These are phyloP conservation scores for Apostasia ramifera DNA, from an alignment of 106 monocot genomes.

Conservation along the genomic window DNA sequence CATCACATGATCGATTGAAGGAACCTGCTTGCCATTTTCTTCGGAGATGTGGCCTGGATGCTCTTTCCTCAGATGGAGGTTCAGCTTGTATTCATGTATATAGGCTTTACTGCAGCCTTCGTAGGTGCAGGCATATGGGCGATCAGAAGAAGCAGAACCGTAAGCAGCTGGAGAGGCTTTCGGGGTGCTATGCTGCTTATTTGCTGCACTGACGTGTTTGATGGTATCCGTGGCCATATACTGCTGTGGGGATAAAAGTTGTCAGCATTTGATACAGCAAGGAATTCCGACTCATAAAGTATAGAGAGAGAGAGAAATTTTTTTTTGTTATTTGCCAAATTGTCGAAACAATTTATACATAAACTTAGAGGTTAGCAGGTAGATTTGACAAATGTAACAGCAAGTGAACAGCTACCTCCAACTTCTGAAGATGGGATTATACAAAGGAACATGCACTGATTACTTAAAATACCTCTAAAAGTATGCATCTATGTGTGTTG, in stretches of 20 bases:
- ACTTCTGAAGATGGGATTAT: too few relatives aligned
- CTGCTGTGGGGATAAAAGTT: slow-evolving; percentile 9
- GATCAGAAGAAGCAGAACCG: slow-evolving; percentile 37
- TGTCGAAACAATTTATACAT: too few relatives aligned
- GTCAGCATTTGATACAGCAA: neutral
- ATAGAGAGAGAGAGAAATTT: neutral
- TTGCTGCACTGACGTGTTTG: slow-evolving; percentile 15
- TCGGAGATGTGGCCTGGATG: slow-evolving; percentile 35
- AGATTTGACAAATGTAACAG: too few relatives aligned
- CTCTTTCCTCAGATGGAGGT: slow-evolving; percentile 58
- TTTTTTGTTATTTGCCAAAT: too few relatives aligned
- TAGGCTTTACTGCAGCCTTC: slow-evolving; percentile 60
- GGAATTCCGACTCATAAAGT: neutral
- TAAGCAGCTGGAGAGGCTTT: slow-evolving; percentile 29
- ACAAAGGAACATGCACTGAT: too few relatives aligned
- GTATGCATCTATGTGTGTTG: too few relatives aligned
- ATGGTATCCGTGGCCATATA: neutral
- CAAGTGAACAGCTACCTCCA: too few relatives aligned
- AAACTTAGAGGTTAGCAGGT: too few relatives aligned
- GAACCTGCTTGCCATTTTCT: slow-evolving; percentile 26
- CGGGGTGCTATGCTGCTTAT: slow-evolving; percentile 12
- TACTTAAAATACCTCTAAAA: too few relatives aligned
- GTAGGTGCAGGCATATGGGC: slow-evolving; percentile 57
- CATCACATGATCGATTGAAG: slow-evolving; percentile 10
- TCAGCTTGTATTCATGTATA: slow-evolving; percentile 67